A percentile compares a stretch with the other conserved stretches of the same genome.
These are phyloP conservation scores for Colletotrichum sublineola DNA, from an alignment of 2,329 filamentous ascomycete genomes.

Conservation along the genomic window DNA sequence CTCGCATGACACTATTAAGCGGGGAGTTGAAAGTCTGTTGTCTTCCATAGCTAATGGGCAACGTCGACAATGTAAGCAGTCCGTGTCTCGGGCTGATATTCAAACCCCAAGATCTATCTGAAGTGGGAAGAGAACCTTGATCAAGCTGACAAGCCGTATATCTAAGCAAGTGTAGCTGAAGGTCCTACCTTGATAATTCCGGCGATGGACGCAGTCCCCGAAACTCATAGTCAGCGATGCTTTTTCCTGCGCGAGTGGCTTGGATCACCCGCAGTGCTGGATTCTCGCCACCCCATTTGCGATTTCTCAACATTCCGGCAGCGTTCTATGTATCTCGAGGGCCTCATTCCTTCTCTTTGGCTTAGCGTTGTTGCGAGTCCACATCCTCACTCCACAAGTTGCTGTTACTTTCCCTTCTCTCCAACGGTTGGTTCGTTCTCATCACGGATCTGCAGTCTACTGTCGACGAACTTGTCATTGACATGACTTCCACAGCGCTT, in stretches of 20 bases:
- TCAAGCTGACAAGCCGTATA: neutral
- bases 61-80: neutral
- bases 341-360: conserved; percentile 8
- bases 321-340: neutral
- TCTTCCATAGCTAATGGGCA: neutral
- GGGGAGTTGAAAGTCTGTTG: conserved; percentile 1
- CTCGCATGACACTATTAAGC: conserved; percentile 5
- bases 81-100: neutral
- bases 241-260: conserved; percentile 31
- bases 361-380: conserved; percentile 14
- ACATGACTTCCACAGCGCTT: neutral
- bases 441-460: conserved; percentile 13
- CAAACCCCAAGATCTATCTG: no score
- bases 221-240: conserved; percentile 12
- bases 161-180: neutral
- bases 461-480: conserved; percentile 10
- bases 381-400: neutral
- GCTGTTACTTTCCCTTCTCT: neutral
- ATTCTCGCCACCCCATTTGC: conserved; percentile 12
- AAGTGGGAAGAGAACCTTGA: neutral
- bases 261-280: conserved; percentile 27
- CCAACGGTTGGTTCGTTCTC: neutral
- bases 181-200: neutral
- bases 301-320: conserved; percentile 1
- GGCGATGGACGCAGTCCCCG: neutral